Conservation (phyloP, 2,329 filamentous ascomycete genomes). For the Paraconiothyrium brasiliense region DNA sequence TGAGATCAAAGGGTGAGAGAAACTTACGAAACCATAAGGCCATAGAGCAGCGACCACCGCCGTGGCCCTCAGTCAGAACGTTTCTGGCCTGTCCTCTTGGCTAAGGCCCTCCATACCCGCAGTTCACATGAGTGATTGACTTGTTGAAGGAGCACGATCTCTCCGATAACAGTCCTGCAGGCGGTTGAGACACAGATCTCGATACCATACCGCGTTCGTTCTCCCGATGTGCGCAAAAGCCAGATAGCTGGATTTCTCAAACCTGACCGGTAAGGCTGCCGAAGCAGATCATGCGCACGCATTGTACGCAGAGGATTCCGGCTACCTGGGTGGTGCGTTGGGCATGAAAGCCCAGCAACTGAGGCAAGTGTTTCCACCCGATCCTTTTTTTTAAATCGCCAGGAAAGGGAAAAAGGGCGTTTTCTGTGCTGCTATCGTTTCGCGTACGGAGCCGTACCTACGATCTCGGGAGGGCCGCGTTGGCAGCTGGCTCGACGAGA, state of each 20-base stretch:
- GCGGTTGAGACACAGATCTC: not conserved
- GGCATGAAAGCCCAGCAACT: not conserved
- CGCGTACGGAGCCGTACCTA: not conserved
- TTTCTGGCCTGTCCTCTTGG: not conserved
- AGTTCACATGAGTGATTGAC: too few relatives aligned
- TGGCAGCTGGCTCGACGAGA: not conserved
- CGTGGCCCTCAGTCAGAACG: not conserved
- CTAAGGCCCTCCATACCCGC: not conserved
- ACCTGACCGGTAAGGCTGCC: not conserved
- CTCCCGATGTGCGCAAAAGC: not conserved
- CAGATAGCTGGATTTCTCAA: not conserved
- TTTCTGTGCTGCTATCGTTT: constrained; percentile 3
- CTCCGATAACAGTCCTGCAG: not conserved
- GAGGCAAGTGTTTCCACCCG: not conserved
- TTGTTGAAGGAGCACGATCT: too few relatives aligned
- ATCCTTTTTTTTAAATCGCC: not conserved
- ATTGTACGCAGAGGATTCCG: constrained; percentile 1
- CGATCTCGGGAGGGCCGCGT: not conserved
- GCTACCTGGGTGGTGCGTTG: not conserved
- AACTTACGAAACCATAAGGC: not conserved
- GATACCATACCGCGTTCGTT: not conserved
- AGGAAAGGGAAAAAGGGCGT: not conserved
- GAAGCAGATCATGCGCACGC: not conserved
- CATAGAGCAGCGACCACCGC: not conserved
- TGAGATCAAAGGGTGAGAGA: too few relatives aligned